Conservation (phyloP, 441 rosid genomes). For the Croton laevigatus region DNA sequence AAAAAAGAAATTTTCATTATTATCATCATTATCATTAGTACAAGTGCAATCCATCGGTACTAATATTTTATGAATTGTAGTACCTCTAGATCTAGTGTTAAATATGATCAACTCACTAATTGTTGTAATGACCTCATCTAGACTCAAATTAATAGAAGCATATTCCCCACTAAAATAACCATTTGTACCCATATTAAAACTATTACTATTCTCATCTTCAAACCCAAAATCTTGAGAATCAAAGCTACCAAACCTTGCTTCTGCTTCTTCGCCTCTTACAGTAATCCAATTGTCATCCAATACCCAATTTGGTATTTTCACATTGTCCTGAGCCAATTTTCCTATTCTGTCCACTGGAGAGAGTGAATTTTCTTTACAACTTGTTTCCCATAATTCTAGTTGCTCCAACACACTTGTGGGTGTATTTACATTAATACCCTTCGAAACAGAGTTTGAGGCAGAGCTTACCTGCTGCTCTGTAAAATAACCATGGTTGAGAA, state of each 20-base stretch:
- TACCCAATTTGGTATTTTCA: conserved; percentile 32
- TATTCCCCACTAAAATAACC: conserved; percentile 11
- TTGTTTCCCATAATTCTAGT: conserved; percentile 38
- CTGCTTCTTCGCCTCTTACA: conserved; percentile 39
- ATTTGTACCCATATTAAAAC: not conserved
- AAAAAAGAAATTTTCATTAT: not conserved
- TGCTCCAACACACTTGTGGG: conserved; percentile 51
- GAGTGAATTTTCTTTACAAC: not conserved
- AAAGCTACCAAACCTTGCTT: not conserved
- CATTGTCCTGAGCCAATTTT: conserved; percentile 30
- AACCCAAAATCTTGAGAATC: not conserved
- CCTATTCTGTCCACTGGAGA: conserved; percentile 43
- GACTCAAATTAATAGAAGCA: not conserved
- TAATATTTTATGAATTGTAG: conserved; percentile 2
- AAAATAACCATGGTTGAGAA: conserved; percentile 49
- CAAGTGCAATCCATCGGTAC: conserved; percentile 10
- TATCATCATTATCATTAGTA: not conserved
- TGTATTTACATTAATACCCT: conserved; percentile 20
- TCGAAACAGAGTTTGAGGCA: not conserved
- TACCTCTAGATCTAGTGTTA: conserved; percentile 12
- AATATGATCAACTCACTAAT: conserved; percentile 8
- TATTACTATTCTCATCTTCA: not conserved
- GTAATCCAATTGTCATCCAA: conserved; percentile 57
- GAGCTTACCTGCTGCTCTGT: conserved; percentile 15
- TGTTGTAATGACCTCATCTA: not conserved